phyloP scores from a whole-genome alignment of 495 filamentous ascomycete species.

The Aspergillus bridgeri region DNA sequence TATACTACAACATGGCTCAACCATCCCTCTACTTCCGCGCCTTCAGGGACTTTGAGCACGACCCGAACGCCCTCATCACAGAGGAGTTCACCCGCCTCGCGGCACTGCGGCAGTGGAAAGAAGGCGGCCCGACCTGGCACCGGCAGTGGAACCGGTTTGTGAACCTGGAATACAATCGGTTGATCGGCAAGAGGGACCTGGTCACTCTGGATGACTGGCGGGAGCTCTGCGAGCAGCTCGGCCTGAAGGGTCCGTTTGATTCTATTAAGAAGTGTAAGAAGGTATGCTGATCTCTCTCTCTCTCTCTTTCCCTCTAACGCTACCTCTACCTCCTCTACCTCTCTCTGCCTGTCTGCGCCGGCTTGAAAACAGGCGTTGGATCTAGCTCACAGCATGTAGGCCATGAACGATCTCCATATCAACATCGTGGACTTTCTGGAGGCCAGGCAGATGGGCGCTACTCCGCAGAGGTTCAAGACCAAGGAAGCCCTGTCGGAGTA shows the following conservation, averaged over 20 bases:
- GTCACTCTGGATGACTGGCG: slow-evolving; percentile 24
- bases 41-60: slow-evolving; percentile 16
- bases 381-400: not conserved
- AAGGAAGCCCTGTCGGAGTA: not conserved
- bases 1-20: not conserved
- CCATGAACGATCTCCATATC: not conserved
- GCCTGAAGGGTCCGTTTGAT: slow-evolving; percentile 15
- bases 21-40: slow-evolving; percentile 9
- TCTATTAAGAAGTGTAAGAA: slow-evolving; percentile 42
- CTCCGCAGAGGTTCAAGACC: not conserved
- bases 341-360: too few species aligned
- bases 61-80: slow-evolving; percentile 10
- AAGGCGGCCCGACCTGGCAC: slow-evolving; percentile 17
- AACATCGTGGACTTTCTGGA: not conserved
- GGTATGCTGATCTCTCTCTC: slow-evolving; percentile 21
- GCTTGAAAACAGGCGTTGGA: not conserved
- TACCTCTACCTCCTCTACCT: too few species aligned
- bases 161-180: slow-evolving; percentile 17
- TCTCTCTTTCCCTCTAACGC: too few species aligned
- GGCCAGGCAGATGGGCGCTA: not conserved
- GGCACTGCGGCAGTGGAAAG: slow-evolving; percentile 17
- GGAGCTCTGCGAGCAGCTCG: slow-evolving; percentile 31
- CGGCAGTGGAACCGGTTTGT: slow-evolving; percentile 23
- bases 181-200: slow-evolving; percentile 15
- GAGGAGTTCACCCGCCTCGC: slow-evolving; percentile 24